These are phyloP conservation scores for Sarocladium strictum DNA, from an alignment of 2,329 filamentous ascomycete genomes.

Conservation along the genomic window DNA sequence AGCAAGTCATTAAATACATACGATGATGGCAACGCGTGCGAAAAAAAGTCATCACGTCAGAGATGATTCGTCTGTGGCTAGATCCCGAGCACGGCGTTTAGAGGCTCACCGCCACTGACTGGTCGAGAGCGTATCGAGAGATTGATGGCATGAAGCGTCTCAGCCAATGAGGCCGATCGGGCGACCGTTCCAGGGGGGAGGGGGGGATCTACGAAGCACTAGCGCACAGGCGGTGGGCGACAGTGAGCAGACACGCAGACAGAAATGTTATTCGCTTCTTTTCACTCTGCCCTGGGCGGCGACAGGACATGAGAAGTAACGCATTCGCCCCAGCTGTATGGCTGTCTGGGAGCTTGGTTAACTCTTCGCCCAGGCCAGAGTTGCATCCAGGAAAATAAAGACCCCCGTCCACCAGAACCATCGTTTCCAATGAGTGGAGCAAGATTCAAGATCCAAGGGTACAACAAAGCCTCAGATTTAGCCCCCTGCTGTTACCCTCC, in stretches of 20 bases:
- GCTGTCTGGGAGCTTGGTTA: not conserved
- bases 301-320: no score
- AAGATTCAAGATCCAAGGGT: not conserved
- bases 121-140: not conserved
- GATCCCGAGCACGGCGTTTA: not conserved
- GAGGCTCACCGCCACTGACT: not conserved
- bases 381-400: not conserved
- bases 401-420: not conserved
- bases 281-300: not conserved
- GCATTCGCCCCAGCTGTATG: no score
- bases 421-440: constrained; percentile 3
- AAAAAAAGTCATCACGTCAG: constrained; percentile 1
- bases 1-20: not conserved
- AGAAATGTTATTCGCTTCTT: not conserved
- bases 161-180: constrained; percentile 5
- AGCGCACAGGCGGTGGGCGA: not conserved
- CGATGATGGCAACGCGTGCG: not conserved
- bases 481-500: not conserved
- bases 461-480: not conserved
- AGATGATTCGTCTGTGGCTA: not conserved
- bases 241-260: not conserved
- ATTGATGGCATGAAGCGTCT: not conserved
- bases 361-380: not conserved
- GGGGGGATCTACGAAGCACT: not conserved
- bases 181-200: not conserved